phyloP scores from a whole-genome alignment of 441 rosid genomes.

The Dalechampia spathulata region DNA sequence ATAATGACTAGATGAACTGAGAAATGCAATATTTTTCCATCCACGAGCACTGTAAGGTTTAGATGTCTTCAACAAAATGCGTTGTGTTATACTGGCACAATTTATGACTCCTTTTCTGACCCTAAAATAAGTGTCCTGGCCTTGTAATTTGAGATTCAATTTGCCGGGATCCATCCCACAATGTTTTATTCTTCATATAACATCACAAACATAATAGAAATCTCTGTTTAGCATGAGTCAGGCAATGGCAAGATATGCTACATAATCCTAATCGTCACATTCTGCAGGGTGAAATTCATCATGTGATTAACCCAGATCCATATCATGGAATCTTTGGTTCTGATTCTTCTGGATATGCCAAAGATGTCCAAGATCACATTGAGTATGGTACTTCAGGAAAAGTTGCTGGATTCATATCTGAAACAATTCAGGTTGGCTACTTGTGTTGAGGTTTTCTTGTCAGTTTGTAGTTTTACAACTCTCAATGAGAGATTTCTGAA shows the following conservation, averaged over 20 bases:
- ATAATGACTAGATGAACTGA: too few species aligned
- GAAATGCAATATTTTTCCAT: neutral
- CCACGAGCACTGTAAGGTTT: neutral
- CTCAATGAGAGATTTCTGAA: neutral
- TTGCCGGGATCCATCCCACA: too few species aligned
- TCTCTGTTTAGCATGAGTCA: too few species aligned
- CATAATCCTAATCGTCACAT: constrained; percentile 6
- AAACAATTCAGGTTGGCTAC: constrained; percentile 85
- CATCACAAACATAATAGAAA: too few species aligned
- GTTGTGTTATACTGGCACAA: neutral
- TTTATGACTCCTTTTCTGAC: neutral
- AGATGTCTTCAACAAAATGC: neutral
- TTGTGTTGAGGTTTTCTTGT: constrained; percentile 13
- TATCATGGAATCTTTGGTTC: constrained; percentile 81
- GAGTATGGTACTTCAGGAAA: constrained; percentile 84
- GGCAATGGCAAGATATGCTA: neutral
- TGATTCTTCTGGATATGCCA: constrained; percentile 61
- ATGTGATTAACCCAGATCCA: constrained; percentile 89
- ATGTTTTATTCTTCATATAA: too few species aligned
- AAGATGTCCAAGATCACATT: constrained; percentile 86
- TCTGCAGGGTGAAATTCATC: constrained; percentile 86
- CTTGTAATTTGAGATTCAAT: too few species aligned
- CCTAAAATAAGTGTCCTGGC: neutral
- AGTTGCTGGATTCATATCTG: constrained; percentile 89
- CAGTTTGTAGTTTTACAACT: neutral